These are phyloP conservation scores for Fusarium sp. DNA, from an alignment of 2,329 filamentous ascomycete genomes.

Conservation along the genomic window DNA sequence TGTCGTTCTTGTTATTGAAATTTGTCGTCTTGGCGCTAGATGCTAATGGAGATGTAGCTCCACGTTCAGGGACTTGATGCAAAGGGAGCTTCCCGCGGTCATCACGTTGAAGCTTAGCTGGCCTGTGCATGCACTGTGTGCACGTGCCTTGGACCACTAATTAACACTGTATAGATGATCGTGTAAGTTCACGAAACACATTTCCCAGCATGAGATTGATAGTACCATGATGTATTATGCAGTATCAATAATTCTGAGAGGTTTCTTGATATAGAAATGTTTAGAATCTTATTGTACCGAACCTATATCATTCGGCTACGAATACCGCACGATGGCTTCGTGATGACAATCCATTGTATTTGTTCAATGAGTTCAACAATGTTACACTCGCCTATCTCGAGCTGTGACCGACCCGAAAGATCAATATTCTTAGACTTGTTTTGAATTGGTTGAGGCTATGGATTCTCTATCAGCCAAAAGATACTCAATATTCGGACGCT, in stretches of 20 bases:
- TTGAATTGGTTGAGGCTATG: not conserved
- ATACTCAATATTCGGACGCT: too few species aligned
- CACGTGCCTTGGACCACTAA: not conserved
- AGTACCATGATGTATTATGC: not conserved
- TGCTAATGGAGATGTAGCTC: slow-evolving; percentile 24
- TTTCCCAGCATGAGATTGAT: not conserved
- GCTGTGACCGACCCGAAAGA: not conserved
- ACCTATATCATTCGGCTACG: too few species aligned
- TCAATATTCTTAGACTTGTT: too few species aligned
- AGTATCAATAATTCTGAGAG: too few species aligned
- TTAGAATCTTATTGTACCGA: too few species aligned
- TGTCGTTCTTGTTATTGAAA: slow-evolving; percentile 23
- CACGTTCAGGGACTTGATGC: slow-evolving; percentile 19
- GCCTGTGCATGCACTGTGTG: slow-evolving; percentile 41
- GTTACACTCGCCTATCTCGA: slow-evolving; percentile 2
- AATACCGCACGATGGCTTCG: too few species aligned
- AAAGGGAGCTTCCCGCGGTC: slow-evolving; percentile 38
- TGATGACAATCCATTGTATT: too few species aligned
- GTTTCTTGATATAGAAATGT: too few species aligned
- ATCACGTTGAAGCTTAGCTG: slow-evolving; percentile 42
- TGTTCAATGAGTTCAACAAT: not conserved
- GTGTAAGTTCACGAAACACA: not conserved
- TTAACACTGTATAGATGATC: slow-evolving; percentile 1
- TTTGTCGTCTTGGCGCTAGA: slow-evolving; percentile 30
- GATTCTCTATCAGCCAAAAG: not conserved